Conservation (phyloP, 2,329 filamentous ascomycete species). For the Albophoma yamanashiensis region DNA sequence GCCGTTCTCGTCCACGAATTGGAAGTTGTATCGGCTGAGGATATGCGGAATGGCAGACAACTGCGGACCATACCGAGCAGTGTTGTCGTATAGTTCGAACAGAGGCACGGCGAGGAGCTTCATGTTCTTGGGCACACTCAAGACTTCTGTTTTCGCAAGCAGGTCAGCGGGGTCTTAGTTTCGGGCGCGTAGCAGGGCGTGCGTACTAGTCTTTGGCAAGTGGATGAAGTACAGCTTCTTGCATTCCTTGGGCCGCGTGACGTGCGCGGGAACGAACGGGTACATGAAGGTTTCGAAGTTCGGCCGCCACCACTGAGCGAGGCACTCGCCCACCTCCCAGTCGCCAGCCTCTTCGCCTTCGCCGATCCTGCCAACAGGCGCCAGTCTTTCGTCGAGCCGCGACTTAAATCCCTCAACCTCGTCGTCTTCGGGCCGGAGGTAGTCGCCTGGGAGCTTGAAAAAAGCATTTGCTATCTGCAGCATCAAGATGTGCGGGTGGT, state of each 20-base stretch:
- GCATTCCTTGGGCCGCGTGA: slow-evolving; percentile 94
- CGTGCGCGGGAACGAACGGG: slow-evolving; percentile 91
- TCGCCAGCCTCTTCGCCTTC: slow-evolving; percentile 77
- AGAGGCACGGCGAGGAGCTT: slow-evolving; percentile 93
- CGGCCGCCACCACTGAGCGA: slow-evolving; percentile 97
- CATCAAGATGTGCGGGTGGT: slow-evolving; percentile 98
- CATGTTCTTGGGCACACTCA: slow-evolving; percentile 99
- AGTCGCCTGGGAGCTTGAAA: slow-evolving; percentile 97
- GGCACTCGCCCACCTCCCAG: slow-evolving; percentile 89
- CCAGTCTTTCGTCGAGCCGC: slow-evolving; percentile 83
- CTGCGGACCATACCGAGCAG: slow-evolving; percentile 85
- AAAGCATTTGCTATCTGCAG: slow-evolving; percentile 98
- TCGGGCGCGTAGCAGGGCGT: slow-evolving; percentile 3
- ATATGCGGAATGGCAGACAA: slow-evolving; percentile 93
- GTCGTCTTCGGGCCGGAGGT: slow-evolving; percentile 78
- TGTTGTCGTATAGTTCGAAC: slow-evolving; percentile 98
- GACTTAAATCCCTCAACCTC: slow-evolving; percentile 93
- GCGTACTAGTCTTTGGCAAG: slow-evolving; percentile 76
- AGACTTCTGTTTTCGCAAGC: slow-evolving; percentile 53
- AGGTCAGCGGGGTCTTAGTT: background rate
- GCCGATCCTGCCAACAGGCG: slow-evolving; percentile 77
- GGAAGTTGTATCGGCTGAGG: slow-evolving; percentile 91
- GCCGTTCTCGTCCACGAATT: slow-evolving; percentile 90
- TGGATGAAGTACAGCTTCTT: slow-evolving; percentile 99
- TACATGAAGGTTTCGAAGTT: slow-evolving; percentile 99